Conservation (phyloP, 805 yeast genomes). For the Jamesozyma rosinii region DNA sequence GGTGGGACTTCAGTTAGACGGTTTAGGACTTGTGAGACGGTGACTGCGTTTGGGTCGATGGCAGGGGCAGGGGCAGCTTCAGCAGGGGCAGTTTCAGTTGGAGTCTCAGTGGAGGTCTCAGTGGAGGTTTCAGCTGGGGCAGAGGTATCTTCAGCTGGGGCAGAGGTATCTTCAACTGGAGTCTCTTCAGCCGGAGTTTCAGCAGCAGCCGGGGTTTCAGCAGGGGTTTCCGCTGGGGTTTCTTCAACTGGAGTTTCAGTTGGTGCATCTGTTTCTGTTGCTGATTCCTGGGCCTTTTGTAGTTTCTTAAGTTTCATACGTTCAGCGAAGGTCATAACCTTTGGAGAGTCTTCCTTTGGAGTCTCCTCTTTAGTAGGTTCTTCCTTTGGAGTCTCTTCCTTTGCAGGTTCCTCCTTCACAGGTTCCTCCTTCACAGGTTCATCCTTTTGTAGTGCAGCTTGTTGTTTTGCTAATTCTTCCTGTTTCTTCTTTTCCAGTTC, state of each 20-base stretch:
- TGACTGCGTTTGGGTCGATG: too few species aligned
- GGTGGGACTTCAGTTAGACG: too few species aligned
- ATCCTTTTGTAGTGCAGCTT: constrained; percentile 5
- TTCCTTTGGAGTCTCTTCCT: constrained; percentile 1
- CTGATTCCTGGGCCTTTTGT: constrained; percentile 4
- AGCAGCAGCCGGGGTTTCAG: constrained; percentile 4
- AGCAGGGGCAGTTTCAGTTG: too few species aligned
- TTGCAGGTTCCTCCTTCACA: not conserved
- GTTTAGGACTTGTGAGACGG: too few species aligned
- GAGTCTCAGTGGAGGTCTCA: too few species aligned
- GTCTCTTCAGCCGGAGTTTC: constrained; percentile 12
- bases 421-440: constrained; percentile 1
- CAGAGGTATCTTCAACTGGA: too few species aligned
- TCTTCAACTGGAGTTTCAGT: constrained; percentile 14
- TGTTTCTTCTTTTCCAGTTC: constrained; percentile 23
- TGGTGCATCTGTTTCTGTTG: constrained; percentile 2
- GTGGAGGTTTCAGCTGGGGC: too few species aligned
- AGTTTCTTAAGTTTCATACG: constrained; percentile 18
- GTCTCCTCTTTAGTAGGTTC: constrained; percentile 1
- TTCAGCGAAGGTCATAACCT: constrained; percentile 21
- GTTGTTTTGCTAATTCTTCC: constrained; percentile 7
- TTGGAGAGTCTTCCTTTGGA: constrained; percentile 1
- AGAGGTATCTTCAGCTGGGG: too few species aligned
- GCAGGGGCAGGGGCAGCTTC: too few species aligned
- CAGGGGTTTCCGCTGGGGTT: too few species aligned